A percentile compares a stretch with the other conserved stretches of the same genome.
These are phyloP conservation scores for Heliamphora pulchella DNA, from an alignment of 179 eudicot species.

Conservation along the genomic window DNA sequence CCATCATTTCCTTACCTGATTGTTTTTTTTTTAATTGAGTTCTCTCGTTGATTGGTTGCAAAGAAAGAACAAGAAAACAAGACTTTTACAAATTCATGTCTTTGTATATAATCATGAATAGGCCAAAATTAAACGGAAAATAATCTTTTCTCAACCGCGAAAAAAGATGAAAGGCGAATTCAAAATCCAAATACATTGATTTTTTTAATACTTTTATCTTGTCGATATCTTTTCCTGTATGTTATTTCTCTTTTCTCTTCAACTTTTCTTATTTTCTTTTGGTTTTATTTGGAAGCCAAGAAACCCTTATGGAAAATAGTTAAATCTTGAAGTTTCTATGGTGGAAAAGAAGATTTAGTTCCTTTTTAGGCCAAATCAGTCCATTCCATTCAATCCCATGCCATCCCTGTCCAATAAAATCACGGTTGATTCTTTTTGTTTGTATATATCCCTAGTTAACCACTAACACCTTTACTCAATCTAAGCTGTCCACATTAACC, in stretches of 20 bases:
- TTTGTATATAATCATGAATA: neutral
- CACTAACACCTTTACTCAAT: no score
- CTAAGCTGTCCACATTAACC: no score
- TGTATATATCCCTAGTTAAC: no score
- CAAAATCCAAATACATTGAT: neutral
- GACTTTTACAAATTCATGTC: neutral
- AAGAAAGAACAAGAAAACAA: neutral
- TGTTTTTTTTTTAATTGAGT: neutral
- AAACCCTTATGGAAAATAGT: neutral
- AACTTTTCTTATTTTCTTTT: neutral
- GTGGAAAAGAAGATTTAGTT: neutral
- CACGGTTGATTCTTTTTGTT: no score
- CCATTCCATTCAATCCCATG: neutral
- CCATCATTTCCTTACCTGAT: no score
- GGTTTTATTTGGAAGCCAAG: neutral
- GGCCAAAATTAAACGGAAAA: neutral
- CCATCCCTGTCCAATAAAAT: no score
- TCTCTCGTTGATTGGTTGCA: neutral
- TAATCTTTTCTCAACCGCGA: neutral
- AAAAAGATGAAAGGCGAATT: neutral
- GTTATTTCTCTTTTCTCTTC: neutral
- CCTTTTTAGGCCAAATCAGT: neutral
- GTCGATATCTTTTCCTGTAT: neutral
- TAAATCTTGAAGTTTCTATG: neutral
- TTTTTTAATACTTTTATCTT: neutral